phyloP scores from a whole-genome alignment of 2,329 filamentous ascomycete genomes.

The Exophiala spinifera region DNA sequence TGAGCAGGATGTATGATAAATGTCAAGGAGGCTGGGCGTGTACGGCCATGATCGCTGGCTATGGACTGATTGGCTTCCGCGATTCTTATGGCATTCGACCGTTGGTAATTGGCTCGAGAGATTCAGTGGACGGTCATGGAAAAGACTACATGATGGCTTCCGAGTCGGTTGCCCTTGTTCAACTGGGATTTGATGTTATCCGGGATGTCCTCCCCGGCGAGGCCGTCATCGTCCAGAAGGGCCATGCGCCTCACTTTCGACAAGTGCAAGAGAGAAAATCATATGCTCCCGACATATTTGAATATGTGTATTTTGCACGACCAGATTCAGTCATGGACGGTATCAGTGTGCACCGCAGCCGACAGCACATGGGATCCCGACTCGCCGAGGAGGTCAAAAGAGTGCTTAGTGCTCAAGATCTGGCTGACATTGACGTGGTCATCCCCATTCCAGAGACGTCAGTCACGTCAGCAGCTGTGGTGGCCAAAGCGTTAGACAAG shows the following conservation, averaged over 20 bases:
- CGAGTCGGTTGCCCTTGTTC: constrained; percentile 77
- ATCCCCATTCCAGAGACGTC: constrained; percentile 83
- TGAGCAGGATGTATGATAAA: constrained; percentile 68
- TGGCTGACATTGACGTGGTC: constrained; percentile 74
- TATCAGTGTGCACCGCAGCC: constrained; percentile 78
- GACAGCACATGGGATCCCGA: constrained; percentile 81
- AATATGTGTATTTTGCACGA: constrained; percentile 82
- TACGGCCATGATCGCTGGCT: constrained; percentile 78
- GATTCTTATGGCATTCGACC: constrained; percentile 81
- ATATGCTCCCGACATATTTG: constrained; percentile 83
- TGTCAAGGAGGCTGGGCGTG: constrained; percentile 77
- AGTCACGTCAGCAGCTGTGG: constrained; percentile 72
- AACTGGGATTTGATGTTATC: constrained; percentile 76
- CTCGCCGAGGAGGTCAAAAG: constrained; percentile 70
- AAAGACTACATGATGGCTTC: constrained; percentile 89
- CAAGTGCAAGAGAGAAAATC: constrained; percentile 66
- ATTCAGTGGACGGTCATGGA: constrained; percentile 61
- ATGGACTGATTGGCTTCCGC: constrained; percentile 75
- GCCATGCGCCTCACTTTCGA: constrained; percentile 66
- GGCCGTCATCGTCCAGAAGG: constrained; percentile 81
- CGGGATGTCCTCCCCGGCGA: constrained; percentile 77
- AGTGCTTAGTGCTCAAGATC: constrained; percentile 63
- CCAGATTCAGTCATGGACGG: constrained; percentile 82
- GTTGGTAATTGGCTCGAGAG: constrained; percentile 71
- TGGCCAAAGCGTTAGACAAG: constrained; percentile 72